Conservation (phyloP, 768 basidiomycete species). For the Panaeolus cyanescens region DNA sequence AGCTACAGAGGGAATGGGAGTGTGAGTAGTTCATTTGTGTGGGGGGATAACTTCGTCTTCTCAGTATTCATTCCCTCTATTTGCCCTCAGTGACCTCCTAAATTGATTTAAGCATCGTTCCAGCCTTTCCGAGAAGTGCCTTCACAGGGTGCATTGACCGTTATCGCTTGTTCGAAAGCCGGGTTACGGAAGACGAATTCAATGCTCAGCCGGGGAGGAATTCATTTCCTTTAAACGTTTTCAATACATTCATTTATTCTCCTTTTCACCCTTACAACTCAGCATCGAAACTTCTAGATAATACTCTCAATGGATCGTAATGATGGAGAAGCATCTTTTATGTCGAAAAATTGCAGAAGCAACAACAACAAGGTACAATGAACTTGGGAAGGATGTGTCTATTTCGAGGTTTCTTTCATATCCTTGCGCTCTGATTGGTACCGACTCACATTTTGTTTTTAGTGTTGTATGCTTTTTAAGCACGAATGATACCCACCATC, state of each 20-base stretch:
- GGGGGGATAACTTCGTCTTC: background rate
- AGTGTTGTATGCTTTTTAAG: background rate
- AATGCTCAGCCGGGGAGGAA: background rate
- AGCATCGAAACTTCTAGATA: background rate
- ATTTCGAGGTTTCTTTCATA: background rate
- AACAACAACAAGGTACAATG: background rate
- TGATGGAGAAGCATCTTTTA: background rate
- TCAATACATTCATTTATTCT: background rate
- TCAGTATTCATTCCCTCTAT: background rate
- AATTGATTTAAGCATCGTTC: background rate
- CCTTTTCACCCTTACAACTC: background rate
- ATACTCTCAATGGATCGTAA: background rate
- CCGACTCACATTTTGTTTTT: background rate
- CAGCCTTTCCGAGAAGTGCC: background rate
- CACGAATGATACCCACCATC: background rate
- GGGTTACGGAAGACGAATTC: background rate
- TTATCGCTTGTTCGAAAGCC: background rate
- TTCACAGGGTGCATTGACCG: background rate
- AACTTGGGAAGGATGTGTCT: background rate
- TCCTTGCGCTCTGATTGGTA: background rate
- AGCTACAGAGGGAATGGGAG: background rate
- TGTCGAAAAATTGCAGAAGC: background rate
- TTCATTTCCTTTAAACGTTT: background rate
- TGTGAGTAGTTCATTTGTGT: background rate
- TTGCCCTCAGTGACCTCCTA: background rate